These are phyloP conservation scores for Aureococcus anophagefferens DNA, from an alignment of 108 stramenopile genomes.

Conservation along the genomic window DNA sequence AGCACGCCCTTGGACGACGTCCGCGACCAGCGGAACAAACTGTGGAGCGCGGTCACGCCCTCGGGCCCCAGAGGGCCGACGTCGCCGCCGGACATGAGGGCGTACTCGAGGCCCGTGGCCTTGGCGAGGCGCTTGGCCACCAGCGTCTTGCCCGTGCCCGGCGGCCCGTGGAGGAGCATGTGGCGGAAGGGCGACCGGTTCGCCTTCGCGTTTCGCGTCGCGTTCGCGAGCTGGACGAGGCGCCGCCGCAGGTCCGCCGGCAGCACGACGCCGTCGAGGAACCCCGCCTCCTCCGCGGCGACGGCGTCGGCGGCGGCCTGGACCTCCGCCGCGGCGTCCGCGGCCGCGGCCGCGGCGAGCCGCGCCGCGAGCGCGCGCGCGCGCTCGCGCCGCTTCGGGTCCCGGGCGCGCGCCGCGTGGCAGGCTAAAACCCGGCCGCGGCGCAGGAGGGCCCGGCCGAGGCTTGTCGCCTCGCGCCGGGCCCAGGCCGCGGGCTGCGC, in stretches of 20 bases:
- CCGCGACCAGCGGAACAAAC: conserved; percentile 64
- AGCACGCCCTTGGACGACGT: conserved; percentile 47
- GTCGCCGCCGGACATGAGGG: conserved; percentile 72
- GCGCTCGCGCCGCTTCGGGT: conserved; percentile 53
- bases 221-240: conserved; percentile 47
- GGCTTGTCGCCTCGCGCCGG: too few species aligned
- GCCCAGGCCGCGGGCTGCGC: too few species aligned
- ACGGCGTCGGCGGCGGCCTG: conserved; percentile 10
- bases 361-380: too few species aligned
- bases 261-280: conserved; percentile 51
- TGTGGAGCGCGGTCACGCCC: conserved; percentile 67
- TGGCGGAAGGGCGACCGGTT: conserved; percentile 67
- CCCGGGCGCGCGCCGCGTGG: conserved; percentile 52
- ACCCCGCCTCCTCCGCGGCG: conserved; percentile 58
- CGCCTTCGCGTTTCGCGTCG: conserved; percentile 52
- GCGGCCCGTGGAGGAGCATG: conserved; percentile 54
- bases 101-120: conserved; percentile 63
- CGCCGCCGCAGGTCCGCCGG: conserved; percentile 52
- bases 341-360: too few species aligned
- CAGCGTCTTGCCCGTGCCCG: conserved; percentile 62
- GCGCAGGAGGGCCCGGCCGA: too few species aligned
- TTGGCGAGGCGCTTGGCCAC: conserved; percentile 51
- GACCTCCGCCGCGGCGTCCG: too few species aligned
- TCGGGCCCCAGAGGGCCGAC: conserved; percentile 66
- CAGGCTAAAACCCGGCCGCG: too few species aligned